Conservation (phyloP, 2,329 filamentous ascomycete genomes). For the Daldinia eschscholtzii region DNA sequence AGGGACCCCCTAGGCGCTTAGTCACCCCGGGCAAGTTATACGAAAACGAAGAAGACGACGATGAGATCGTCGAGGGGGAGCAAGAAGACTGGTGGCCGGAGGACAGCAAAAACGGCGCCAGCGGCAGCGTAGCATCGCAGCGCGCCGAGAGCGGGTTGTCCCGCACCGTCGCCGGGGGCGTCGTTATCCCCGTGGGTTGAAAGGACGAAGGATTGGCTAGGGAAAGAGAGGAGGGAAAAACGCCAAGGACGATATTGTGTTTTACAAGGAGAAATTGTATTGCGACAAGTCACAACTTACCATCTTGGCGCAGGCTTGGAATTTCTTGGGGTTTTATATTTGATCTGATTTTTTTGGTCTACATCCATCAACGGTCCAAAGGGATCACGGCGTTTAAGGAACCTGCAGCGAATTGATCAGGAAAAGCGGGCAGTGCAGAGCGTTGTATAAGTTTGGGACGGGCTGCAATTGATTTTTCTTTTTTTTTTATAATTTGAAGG, state of each 20-base stretch:
- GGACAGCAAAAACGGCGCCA: no score
- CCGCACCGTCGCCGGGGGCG: conserved; percentile 3
- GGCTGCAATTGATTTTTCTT: conserved; percentile 1
- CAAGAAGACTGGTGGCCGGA: background rate
- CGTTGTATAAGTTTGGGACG: conserved; percentile 21
- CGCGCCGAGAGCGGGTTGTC: background rate
- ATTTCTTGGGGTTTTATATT: conserved; percentile 21
- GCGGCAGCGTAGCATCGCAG: background rate
- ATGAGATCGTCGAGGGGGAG: conserved; percentile 49
- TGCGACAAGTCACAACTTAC: conserved; percentile 13
- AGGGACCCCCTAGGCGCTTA: conserved; percentile 41
- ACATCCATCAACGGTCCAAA: conserved; percentile 13
- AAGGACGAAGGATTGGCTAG: background rate
- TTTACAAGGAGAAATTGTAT: conserved; percentile 24
- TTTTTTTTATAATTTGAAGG: conserved; percentile 18
- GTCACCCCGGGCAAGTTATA: conserved; percentile 53
- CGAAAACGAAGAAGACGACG: conserved; percentile 54
- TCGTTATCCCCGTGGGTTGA: conserved; percentile 5
- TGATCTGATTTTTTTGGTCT: conserved; percentile 3
- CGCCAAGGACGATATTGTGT: conserved; percentile 26
- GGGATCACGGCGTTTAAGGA: conserved; percentile 26
- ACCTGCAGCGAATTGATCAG: conserved; percentile 6
- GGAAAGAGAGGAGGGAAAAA: conserved; percentile 4
- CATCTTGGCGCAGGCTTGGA: conserved; percentile 37
- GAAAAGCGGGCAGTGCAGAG: conserved; percentile 11